Base-by-base conservation (phyloP, 1,284 basidiomycete genomes). In the Tremellales sp. region DNA sequence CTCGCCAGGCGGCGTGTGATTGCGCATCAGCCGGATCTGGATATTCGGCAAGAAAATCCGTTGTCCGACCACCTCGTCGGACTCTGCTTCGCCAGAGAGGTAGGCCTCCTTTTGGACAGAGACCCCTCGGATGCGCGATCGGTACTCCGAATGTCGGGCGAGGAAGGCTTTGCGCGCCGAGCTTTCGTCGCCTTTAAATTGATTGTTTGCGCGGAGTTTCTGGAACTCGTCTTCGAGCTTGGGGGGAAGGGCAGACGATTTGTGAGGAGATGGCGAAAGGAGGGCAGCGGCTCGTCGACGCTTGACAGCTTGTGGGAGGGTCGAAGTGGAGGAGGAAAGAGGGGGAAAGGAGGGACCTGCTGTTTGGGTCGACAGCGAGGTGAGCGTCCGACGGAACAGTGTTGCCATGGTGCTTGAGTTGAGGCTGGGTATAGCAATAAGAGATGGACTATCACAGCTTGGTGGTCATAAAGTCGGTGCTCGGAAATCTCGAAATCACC, bases 21-120 rank as follows among this genome's bases (percentile, higher is more conserved):
- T 97, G 32, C 87, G 83, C 37, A 94, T 83, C 45, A 97, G 78
- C 47, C 82, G 80, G 71, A 95, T 83, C 54, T 85, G 72, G 60
- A 87, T 78, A 71, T 95, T 95, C 37, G 92, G 93, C 35, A 97
- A 81, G 74, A 88, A 97, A 36, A 92, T 78, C 56, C 83, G 81
- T 62, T 86, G 81, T 39, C 88, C 92, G 44, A 88, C 77, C 40
- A 89, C 78, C 49, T 78, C 40, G 36, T 61, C 54, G 28, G 48
- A 45, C 22, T 48, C n/a, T 8, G 7, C 9, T 16, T 36, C 34
- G 27, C n/a, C n/a, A n/a, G n/a, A n/a, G 13, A 28, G 18, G 25
- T 35, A 43, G 16, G 45, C 22, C 5, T 26, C 25, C 32, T 50
- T 43, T 43, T 40, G 37, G 32, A 51, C 25, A 33, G 51, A 40